phyloP scores from a whole-genome alignment of 148 eudicot species.

The Rhododendron simsii region DNA sequence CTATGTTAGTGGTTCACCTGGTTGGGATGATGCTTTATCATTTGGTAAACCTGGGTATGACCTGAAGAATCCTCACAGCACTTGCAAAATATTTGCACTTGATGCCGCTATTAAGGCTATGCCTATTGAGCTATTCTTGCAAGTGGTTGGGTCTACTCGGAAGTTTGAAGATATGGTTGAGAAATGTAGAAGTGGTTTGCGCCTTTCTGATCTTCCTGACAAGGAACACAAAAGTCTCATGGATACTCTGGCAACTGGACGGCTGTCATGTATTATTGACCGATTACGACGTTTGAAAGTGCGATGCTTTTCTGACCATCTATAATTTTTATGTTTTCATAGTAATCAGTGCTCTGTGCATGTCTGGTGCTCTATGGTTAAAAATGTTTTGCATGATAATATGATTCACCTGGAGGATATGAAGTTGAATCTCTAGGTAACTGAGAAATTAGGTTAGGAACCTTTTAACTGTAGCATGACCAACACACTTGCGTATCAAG shows the following conservation, averaged over 20 bases:
- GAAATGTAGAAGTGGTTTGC: conserved; percentile 65
- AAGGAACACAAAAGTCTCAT: conserved; percentile 68
- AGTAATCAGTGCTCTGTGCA: background rate
- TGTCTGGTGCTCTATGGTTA: background rate
- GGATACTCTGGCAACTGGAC: conserved; percentile 72
- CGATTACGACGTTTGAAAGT: conserved; percentile 84
- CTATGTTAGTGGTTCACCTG: conserved; percentile 45
- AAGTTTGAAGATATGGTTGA: conserved; percentile 66
- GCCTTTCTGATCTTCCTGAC: conserved; percentile 73
- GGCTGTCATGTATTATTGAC: conserved; percentile 75
- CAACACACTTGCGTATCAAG: background rate
- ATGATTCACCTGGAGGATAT: background rate
- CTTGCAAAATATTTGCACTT: conserved; percentile 54
- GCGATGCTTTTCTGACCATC: conserved; percentile 1
- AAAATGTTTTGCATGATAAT: background rate
- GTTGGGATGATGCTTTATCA: conserved; percentile 41
- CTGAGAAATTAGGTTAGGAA: background rate
- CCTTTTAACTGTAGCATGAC: background rate
- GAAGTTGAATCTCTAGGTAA: background rate
- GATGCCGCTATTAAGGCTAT: conserved; percentile 75
- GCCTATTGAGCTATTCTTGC: conserved; percentile 86
- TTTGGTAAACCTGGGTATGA: conserved; percentile 37
- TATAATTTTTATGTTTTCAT: background rate
- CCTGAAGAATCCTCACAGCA: conserved; percentile 71
- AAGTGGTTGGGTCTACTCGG: conserved; percentile 72